These are phyloP conservation scores for Cryphonectria naterciae DNA, from an alignment of 2,329 filamentous ascomycete genomes.

Conservation along the genomic window DNA sequence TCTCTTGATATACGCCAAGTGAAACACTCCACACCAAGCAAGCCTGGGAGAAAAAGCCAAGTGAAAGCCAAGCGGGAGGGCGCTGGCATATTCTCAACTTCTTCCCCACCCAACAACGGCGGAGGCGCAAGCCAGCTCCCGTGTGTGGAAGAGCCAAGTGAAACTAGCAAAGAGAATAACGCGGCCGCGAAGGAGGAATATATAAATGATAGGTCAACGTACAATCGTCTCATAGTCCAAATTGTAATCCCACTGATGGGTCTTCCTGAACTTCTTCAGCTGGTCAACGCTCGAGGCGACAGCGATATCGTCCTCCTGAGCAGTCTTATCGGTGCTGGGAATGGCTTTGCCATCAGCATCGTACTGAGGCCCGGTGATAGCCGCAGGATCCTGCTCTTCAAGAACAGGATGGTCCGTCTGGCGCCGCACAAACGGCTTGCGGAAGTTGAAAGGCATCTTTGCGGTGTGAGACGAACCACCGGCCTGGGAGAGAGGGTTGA, in stretches of 20 bases:
- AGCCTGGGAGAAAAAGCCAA: not conserved
- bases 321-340: not conserved
- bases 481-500: not conserved
- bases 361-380: not conserved
- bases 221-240: constrained; percentile 25
- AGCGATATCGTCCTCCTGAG: constrained; percentile 6
- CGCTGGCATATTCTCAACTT: not conserved
- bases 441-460: constrained; percentile 23
- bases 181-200: not conserved
- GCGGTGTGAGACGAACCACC: not conserved
- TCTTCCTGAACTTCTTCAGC: constrained; percentile 27
- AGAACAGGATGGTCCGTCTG: constrained; percentile 23
- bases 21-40: not conserved
- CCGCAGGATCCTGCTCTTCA: not conserved
- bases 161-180: not conserved
- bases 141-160: too few relatives aligned
- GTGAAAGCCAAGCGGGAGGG: not conserved
- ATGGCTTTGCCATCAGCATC: constrained; percentile 21
- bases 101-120: not conserved
- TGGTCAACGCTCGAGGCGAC: constrained; percentile 23
- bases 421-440: constrained; percentile 22
- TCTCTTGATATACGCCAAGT: not conserved
- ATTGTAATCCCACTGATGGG: constrained; percentile 27
- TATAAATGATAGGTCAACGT: not conserved
- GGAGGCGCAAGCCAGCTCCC: not conserved